Evolutionary conservation across 1,284 basidiomycete species (phyloP).

Genomic region (Xerocomus minutiporus): DNA sequence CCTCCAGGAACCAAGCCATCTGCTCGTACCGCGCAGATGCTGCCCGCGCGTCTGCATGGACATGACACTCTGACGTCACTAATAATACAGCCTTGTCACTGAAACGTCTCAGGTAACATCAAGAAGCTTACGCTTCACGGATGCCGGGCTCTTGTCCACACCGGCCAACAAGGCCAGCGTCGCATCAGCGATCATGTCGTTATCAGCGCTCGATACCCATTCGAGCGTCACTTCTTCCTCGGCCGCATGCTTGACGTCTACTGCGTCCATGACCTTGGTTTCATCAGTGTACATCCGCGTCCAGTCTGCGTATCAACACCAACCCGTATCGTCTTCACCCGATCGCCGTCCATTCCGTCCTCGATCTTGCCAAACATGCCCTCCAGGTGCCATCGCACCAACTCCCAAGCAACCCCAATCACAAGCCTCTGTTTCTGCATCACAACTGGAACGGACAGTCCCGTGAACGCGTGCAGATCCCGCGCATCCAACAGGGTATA

Average conservation of each 20-base stretch:
- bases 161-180: slow-evolving; percentile 86
- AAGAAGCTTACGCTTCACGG: slow-evolving; percentile 71
- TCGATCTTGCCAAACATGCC: slow-evolving; percentile 95
- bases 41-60: slow-evolving; percentile 4
- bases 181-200: slow-evolving; percentile 99
- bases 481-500: slow-evolving; percentile 93
- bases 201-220: slow-evolving; percentile 91
- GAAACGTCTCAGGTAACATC: neutral
- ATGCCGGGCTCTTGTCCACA: slow-evolving; percentile 90
- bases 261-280: slow-evolving; percentile 74
- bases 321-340: slow-evolving; percentile 74
- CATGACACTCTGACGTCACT: slow-evolving; percentile 15
- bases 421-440: slow-evolving; percentile 82
- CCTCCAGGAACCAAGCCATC: slow-evolving; percentile 85
- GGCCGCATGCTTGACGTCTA: slow-evolving; percentile 80
- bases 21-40: slow-evolving; percentile 49
- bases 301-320: neutral
- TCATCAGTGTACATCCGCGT: slow-evolving; percentile 1
- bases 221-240: slow-evolving; percentile 82
- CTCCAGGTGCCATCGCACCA: slow-evolving; percentile 93
- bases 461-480: slow-evolving; percentile 90
- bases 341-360: slow-evolving; percentile 77
- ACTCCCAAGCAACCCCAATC: slow-evolving; percentile 87
- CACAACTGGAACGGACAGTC: slow-evolving; percentile 80
- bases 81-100: neutral